phyloP scores from a whole-genome alignment of 73 alveolate genomes.

The Paramecium biaurelia region DNA sequence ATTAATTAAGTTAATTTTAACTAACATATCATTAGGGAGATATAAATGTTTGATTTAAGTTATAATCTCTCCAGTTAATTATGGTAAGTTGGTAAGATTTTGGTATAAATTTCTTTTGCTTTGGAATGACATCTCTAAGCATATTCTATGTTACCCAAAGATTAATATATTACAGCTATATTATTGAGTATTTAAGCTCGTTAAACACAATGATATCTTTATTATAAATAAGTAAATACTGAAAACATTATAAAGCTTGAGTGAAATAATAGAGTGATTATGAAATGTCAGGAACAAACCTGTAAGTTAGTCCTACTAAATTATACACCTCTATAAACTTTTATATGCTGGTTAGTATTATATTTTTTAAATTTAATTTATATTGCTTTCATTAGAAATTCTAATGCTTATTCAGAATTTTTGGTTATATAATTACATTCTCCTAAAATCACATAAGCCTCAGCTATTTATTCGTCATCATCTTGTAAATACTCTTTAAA shows the following conservation, averaged over 20 bases:
- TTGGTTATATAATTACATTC: background rate
- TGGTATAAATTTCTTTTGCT: background rate
- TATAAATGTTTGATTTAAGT: background rate
- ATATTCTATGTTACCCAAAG: background rate
- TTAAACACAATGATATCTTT: background rate
- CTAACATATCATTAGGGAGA: background rate
- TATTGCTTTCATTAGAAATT: background rate
- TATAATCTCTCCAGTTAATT: background rate
- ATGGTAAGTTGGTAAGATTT: background rate
- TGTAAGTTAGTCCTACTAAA: background rate
- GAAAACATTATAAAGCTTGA: background rate
- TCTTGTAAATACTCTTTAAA: background rate
- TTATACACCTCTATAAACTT: background rate
- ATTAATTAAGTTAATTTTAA: background rate
- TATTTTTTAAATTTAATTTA: background rate
- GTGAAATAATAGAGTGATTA: background rate
- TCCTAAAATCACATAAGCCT: background rate
- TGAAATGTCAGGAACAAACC: background rate
- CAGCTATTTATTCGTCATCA: constrained; percentile 1
- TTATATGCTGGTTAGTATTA: background rate
- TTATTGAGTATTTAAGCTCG: background rate
- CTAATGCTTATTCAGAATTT: constrained; percentile 9
- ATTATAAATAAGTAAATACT: background rate
- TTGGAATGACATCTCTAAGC: background rate
- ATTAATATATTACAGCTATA: background rate